Evolutionary conservation across 2,329 filamentous ascomycete genomes (phyloP).

Genomic region (Penicillium sp.): DNA sequence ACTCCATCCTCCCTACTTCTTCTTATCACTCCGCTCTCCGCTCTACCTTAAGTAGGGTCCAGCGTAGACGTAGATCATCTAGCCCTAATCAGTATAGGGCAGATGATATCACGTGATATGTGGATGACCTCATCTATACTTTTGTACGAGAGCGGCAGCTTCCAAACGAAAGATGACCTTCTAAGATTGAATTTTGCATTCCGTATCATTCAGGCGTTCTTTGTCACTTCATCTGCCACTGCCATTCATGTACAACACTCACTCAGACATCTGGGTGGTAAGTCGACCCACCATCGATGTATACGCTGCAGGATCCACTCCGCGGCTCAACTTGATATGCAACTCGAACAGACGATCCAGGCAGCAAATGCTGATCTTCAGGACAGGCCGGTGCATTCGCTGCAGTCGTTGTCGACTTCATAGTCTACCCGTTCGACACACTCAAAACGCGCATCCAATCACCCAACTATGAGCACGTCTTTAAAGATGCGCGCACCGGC

Average conservation of each 20-base stretch:
- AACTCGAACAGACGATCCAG: too few relatives aligned
- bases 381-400: conserved; percentile 78
- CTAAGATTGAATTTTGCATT: too few relatives aligned
- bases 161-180: too few relatives aligned
- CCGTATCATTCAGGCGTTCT: too few relatives aligned
- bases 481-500: conserved; percentile 61
- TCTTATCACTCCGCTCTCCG: neutral
- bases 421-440: conserved; percentile 87
- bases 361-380: neutral
- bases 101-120: conserved; percentile 13
- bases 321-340: neutral
- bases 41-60: neutral
- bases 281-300: conserved; percentile 29
- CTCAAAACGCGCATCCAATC: conserved; percentile 86
- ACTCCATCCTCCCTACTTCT: neutral
- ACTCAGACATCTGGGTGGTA: conserved; percentile 62
- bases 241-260: conserved; percentile 54
- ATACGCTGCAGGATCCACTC: neutral
- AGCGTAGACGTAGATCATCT: neutral
- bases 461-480: conserved; percentile 71
- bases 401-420: conserved; percentile 81
- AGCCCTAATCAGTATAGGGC: conserved; percentile 23
- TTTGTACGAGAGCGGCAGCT: too few relatives aligned
- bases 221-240: too few relatives aligned
- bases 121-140: conserved; percentile 14